phyloP scores from a whole-genome alignment of 139 green algal genomes.

The Coccomyxa sp. region DNA sequence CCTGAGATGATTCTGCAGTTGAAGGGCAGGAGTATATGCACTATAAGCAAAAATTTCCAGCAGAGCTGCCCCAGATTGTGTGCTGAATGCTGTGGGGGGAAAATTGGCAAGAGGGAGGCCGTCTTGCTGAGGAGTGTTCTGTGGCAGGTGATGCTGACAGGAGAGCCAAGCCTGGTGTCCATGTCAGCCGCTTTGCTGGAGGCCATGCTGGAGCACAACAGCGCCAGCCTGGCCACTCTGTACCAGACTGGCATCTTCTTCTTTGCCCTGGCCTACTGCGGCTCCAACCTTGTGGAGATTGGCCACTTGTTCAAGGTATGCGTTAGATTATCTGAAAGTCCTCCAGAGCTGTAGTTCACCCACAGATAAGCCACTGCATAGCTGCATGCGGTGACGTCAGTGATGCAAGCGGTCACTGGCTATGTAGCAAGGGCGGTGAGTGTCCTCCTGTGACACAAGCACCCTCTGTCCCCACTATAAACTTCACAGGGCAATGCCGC shows the following conservation, averaged over 20 bases:
- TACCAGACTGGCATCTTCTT: conserved; percentile 86
- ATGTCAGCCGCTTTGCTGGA: conserved; percentile 56
- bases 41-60: no score
- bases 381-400: no score
- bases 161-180: conserved; percentile 75
- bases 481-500: no score
- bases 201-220: conserved; percentile 46
- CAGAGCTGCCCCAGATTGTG: no score
- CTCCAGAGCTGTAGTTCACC: background rate
- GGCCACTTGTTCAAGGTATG: conserved; percentile 57
- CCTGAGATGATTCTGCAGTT: no score
- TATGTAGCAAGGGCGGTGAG: no score
- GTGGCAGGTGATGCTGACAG: conserved; percentile 68
- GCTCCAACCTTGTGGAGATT: conserved; percentile 73
- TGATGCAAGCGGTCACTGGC: no score
- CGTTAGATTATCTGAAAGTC: background rate
- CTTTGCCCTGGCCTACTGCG: conserved; percentile 84
- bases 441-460: no score
- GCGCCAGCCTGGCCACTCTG: conserved; percentile 57
- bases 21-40: background rate
- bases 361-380: no score
- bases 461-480: no score
- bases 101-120: background rate
- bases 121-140: background rate
- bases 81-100: no score